phyloP scores from a whole-genome alignment of 2,329 filamentous ascomycete genomes.

The Cordyceps tenuipes region DNA sequence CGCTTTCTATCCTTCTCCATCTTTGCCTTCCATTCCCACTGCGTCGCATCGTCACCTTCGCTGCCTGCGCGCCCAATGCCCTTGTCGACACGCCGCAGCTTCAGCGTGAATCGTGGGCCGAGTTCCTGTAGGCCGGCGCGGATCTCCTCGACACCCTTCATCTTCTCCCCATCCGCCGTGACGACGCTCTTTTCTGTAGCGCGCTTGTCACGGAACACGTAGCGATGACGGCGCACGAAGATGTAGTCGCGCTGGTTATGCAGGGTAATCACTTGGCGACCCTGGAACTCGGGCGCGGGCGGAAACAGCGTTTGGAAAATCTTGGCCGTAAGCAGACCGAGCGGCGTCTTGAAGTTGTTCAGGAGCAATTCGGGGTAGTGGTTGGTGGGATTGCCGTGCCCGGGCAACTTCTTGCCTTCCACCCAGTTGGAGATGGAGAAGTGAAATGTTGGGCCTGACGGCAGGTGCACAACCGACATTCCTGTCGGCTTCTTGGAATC shows the following conservation, averaged over 20 bases:
- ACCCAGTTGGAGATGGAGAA: conserved; percentile 88
- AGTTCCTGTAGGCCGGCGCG: conserved; percentile 83
- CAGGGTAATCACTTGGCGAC: conserved; percentile 81
- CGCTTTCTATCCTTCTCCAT: conserved; percentile 93
- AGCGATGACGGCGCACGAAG: conserved; percentile 83
- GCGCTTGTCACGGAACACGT: conserved; percentile 85
- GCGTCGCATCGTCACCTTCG: conserved; percentile 64
- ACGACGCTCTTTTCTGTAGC: conserved; percentile 80
- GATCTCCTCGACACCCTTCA: conserved; percentile 79
- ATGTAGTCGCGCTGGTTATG: conserved; percentile 97
- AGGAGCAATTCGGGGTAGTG: conserved; percentile 86
- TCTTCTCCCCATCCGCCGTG: conserved; percentile 69
- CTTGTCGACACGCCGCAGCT: conserved; percentile 84
- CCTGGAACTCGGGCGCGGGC: conserved; percentile 70
- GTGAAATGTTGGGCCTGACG: conserved; percentile 81
- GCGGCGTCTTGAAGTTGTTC: conserved; percentile 90
- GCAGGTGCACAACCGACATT: conserved; percentile 75
- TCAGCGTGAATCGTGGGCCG: conserved; percentile 67
- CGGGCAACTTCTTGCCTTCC: conserved; percentile 77
- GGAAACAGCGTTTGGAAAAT: conserved; percentile 60
- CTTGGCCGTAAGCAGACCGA: conserved; percentile 80
- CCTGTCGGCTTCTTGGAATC: conserved; percentile 79
- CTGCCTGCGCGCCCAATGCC: conserved; percentile 66
- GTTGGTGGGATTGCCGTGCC: conserved; percentile 79
- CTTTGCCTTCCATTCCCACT: conserved; percentile 94